Evolutionary conservation across 2,329 filamentous ascomycete genomes (phyloP).

Genomic region (Alternaria ventricosa): DNA sequence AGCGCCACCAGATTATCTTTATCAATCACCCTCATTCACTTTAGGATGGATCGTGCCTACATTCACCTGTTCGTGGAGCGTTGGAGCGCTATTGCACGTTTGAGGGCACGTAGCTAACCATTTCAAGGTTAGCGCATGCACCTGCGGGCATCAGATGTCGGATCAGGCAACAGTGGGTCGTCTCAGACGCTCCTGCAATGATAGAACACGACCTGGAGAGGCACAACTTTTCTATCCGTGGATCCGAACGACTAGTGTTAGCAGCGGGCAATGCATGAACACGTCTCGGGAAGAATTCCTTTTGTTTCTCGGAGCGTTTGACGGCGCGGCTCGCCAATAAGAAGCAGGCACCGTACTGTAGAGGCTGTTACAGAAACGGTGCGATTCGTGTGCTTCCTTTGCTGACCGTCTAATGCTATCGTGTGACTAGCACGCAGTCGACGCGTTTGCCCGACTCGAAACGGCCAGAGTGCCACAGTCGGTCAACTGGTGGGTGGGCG

Average conservation of each 20-base stretch:
- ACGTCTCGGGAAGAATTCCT: conserved; percentile 11
- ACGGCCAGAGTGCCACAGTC: conserved; percentile 15
- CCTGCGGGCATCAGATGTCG: background rate
- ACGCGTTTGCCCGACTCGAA: conserved; percentile 14
- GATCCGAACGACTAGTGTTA: background rate
- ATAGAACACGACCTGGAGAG: conserved; percentile 4
- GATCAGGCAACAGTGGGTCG: conserved; percentile 4
- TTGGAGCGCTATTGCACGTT: background rate
- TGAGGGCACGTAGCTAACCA: background rate
- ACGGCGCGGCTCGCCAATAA: conserved; percentile 7
- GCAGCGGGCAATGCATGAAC: conserved; percentile 6
- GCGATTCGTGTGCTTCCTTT: conserved; percentile 5
- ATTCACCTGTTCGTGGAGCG: background rate
- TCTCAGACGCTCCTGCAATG: conserved; percentile 5
- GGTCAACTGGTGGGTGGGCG: background rate
- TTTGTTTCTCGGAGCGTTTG: conserved; percentile 17
- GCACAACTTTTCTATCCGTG: background rate
- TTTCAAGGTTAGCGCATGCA: background rate
- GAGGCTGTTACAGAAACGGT: conserved; percentile 12
- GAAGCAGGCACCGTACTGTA: background rate
- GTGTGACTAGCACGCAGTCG: background rate
- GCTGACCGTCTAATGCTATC: background rate
- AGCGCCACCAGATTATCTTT: background rate
- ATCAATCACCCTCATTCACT: background rate
- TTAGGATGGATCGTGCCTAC: background rate